Percentiles rank a stretch among this genome's conserved stretches.
Conservation (phyloP, 108 stramenopile genomes). For the Discostella stelligeroides region DNA sequence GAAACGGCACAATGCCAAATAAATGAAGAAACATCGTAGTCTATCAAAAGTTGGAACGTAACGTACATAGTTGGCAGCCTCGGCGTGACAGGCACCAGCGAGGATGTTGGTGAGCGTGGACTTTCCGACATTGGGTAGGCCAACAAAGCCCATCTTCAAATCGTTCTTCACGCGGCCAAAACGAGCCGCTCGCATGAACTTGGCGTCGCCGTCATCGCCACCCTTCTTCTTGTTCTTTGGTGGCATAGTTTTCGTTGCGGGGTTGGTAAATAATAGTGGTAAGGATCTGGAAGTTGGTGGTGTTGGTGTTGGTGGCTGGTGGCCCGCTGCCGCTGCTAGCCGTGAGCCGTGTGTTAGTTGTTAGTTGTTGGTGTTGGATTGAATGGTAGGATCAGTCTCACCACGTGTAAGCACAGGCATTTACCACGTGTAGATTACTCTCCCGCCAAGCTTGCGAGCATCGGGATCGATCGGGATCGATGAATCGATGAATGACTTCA, state of each 20-base stretch:
- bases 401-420: no score
- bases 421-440: no score
- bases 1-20: background rate
- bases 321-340: no score
- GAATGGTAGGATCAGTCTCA: no score
- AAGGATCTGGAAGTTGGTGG: no score
- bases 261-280: no score
- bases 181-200: constrained; percentile 84
- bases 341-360: no score
- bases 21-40: background rate
- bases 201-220: constrained; percentile 59
- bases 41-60: background rate
- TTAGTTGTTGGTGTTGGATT: no score
- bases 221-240: constrained; percentile 87
- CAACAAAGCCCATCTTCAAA: constrained; percentile 89
- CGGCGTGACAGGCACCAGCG: constrained; percentile 82
- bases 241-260: constrained; percentile 83
- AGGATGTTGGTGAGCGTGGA: constrained; percentile 88
- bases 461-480: no score
- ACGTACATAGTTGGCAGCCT: constrained; percentile 79
- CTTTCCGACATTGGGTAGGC: constrained; percentile 99
- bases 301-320: no score
- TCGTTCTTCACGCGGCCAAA: constrained; percentile 92
- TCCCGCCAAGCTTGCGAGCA: no score
- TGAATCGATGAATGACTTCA: no score